Evolutionary conservation across 164 flowering plant species (phyloP), one percentile per base, ranked within the genome.

Genomic region (Berberis vulgaris): DNA sequence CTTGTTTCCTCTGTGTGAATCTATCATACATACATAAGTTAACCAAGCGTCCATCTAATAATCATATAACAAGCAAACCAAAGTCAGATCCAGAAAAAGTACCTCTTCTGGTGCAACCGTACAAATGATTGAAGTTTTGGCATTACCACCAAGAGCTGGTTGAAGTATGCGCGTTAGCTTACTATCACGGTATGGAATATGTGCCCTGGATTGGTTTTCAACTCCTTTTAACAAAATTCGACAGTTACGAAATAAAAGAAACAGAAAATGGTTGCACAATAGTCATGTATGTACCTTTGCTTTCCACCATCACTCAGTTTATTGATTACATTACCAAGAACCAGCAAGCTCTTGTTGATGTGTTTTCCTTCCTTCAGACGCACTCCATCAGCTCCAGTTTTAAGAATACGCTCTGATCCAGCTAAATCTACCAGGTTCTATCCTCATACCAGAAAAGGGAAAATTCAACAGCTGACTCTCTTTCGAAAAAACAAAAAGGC

Each of bases 81-180:
- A 8, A 65, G 45, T 11, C 13, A 26, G 26, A 26, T 72, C 62
- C 46, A 8, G 38, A 45, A 3, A 39, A 66, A 56, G 45, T 73
- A 93, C 96, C 96, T 94, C 96, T 77, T 94, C 99, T 60, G 99
- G 99, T 70, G 99, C 96, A 53, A 95, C 62, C 3, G 97, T 95
- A 67, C 99, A 91, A 43, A 95, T 91, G 46, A 95, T 91, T 60
- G 96, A 91, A 49, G 99, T 95, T 79, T 91, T 95, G 10, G 98
- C 97, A 85, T 95, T 95, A 43, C 98, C 98, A 75, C 97, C 97
- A 53, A 95, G 88, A 57, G 99, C 97, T 73, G 96, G 91, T 74
- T 95, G 99, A 57, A 91, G 97, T 65, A 95, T 95, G 43, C 98
- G 96, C 54, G 98, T 95, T 13, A 95, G 76, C 77, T 91, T 95